Evolutionary conservation across 129 eudicot species (phyloP).

Genomic region (Pulicaria dysenterica): DNA sequence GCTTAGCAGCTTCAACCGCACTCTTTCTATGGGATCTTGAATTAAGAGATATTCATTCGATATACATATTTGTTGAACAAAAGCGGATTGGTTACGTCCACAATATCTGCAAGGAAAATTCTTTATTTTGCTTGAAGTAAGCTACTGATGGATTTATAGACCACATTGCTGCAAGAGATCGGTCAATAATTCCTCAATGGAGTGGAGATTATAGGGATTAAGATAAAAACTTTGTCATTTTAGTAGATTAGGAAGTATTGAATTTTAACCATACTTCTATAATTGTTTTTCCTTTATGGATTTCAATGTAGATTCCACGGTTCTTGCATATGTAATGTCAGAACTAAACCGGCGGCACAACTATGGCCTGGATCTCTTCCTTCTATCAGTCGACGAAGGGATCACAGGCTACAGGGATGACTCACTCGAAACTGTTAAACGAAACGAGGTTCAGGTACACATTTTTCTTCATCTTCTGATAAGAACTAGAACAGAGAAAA

Average conservation of each 20-base stretch:
- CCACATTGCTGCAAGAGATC: too few species aligned
- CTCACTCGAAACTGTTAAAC: conserved; percentile 96
- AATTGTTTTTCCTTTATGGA: not conserved
- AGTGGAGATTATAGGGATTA: too few species aligned
- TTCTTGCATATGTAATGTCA: conserved; percentile 92
- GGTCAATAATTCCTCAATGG: too few species aligned
- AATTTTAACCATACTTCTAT: not conserved
- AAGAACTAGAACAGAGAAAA: too few species aligned
- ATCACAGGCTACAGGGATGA: conserved; percentile 99
- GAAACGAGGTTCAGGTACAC: conserved; percentile 88
- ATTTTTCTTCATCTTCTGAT: conserved; percentile 16
- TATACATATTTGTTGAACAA: too few species aligned
- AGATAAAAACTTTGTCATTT: not conserved
- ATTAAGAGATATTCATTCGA: too few species aligned
- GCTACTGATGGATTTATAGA: too few species aligned
- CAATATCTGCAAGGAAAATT: too few species aligned
- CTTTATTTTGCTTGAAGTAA: too few species aligned
- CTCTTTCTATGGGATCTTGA: too few species aligned
- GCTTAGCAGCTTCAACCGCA: too few species aligned
- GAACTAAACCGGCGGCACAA: conserved; percentile 76
- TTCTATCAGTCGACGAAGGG: conserved; percentile 93
- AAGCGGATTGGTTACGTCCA: too few species aligned
- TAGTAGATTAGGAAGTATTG: not conserved
- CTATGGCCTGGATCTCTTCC: conserved; percentile 93
- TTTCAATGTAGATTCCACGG: conserved; percentile 74